Conservation (phyloP, 805 yeast species). For the Candida hispaniensis region DNA sequence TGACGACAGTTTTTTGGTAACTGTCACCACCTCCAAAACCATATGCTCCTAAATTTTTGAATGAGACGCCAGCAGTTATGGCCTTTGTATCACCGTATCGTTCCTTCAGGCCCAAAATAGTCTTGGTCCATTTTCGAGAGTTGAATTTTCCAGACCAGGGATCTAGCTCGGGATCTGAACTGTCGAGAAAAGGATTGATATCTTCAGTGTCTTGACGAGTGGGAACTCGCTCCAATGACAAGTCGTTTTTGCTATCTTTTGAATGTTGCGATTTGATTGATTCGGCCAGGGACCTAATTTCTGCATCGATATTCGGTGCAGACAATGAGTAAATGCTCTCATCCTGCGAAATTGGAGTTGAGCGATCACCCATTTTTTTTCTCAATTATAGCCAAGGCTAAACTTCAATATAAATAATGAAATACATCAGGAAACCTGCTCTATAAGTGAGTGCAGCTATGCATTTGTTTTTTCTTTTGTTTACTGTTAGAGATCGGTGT, state of each 20-base stretch:
- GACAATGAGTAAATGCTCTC: constrained; percentile 5
- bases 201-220: constrained; percentile 5
- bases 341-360: constrained; percentile 14
- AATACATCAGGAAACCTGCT: no score
- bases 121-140: constrained; percentile 53
- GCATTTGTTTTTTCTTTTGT: no score
- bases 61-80: constrained; percentile 50
- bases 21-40: constrained; percentile 57
- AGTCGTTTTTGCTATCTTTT: no score
- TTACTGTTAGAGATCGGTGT: no score
- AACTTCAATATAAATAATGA: no score
- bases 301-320: constrained; percentile 12
- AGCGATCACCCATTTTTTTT: no score
- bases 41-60: constrained; percentile 47
- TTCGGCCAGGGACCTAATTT: constrained; percentile 13
- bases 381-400: no score
- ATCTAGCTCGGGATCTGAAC: constrained; percentile 40
- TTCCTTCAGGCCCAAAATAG: constrained; percentile 41
- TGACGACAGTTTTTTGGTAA: constrained; percentile 52
- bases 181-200: constrained; percentile 23
- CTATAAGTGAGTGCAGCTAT: no score
- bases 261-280: constrained; percentile 8
- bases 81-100: constrained; percentile 51
- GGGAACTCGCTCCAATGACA: no score
- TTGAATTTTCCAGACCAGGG: constrained; percentile 48